Percentiles rank a stretch among this genome's conserved stretches.
These are phyloP conservation scores for Hymenoscyphus repandus DNA, from an alignment of 2,329 filamentous ascomycete species.

Conservation along the genomic window DNA sequence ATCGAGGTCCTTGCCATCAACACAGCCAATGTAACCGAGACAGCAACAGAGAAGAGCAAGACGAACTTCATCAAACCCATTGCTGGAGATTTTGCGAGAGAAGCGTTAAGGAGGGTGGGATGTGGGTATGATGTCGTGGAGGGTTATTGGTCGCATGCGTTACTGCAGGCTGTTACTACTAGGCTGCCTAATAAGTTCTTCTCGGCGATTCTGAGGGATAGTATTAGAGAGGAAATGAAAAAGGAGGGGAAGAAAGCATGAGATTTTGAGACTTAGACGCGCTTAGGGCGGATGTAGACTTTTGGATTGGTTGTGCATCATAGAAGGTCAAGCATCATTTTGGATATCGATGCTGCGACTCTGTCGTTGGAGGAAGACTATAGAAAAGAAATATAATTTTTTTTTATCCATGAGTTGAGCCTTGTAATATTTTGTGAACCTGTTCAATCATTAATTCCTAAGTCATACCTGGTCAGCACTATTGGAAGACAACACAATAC, in stretches of 20 bases:
- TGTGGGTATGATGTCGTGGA: constrained; percentile 25
- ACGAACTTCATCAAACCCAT: constrained; percentile 28
- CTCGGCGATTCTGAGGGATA: constrained; percentile 2
- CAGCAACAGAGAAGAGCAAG: constrained; percentile 21
- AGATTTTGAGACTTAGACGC: not conserved
- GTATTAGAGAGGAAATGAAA: constrained; percentile 10
- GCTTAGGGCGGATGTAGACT: too few relatives aligned
- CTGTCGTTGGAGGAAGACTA: too few relatives aligned
- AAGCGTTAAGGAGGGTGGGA: constrained; percentile 32
- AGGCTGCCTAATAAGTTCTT: constrained; percentile 4
- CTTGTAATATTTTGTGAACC: too few relatives aligned
- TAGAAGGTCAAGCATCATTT: too few relatives aligned
- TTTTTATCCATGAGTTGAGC: too few relatives aligned
- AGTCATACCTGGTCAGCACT: too few relatives aligned
- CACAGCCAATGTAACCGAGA: constrained; percentile 29
- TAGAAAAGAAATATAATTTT: too few relatives aligned
- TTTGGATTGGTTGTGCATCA: too few relatives aligned
- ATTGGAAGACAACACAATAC: too few relatives aligned
- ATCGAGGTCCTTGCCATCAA: constrained; percentile 37
- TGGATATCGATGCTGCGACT: too few relatives aligned
- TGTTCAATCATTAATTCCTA: too few relatives aligned
- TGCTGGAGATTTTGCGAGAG: constrained; percentile 28
- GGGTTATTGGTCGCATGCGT: constrained; percentile 10
- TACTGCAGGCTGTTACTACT: constrained; percentile 2
- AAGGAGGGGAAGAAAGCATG: constrained; percentile 8